Conservation (phyloP, 495 filamentous ascomycete genomes). For the Neurospora sp. region DNA sequence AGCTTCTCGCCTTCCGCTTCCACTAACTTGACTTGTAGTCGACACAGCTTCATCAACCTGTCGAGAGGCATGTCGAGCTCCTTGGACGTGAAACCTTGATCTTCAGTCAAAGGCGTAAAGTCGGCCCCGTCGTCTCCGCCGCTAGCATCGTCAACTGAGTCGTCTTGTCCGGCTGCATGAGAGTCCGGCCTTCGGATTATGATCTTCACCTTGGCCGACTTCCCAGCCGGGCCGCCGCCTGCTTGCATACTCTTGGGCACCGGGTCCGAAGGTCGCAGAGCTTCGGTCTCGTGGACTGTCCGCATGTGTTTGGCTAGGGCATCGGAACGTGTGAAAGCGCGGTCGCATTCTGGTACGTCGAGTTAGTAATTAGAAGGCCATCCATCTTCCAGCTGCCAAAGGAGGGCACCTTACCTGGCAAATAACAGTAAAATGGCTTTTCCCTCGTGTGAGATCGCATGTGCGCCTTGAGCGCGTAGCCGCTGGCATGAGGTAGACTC, state of each 20-base stretch:
- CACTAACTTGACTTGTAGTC: constrained; percentile 73
- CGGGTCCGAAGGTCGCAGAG: constrained; percentile 76
- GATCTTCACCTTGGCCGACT: constrained; percentile 59
- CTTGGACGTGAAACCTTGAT: constrained; percentile 58
- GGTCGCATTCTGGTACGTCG: constrained; percentile 70
- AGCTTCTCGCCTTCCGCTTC: constrained; percentile 58
- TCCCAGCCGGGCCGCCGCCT: constrained; percentile 36
- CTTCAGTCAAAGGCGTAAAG: constrained; percentile 42
- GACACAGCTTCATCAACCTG: constrained; percentile 62
- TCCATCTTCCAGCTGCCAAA: background rate
- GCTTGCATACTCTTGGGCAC: constrained; percentile 65
- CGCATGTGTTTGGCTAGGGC: constrained; percentile 97
- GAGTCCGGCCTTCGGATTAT: constrained; percentile 45
- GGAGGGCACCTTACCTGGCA: constrained; percentile 58
- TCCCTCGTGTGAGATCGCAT: constrained; percentile 97
- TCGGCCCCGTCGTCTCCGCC: constrained; percentile 36
- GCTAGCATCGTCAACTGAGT: constrained; percentile 41
- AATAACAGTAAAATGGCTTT: constrained; percentile 92
- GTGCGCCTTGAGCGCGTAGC: constrained; percentile 90
- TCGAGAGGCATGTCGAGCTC: constrained; percentile 61
- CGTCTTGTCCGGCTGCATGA: constrained; percentile 45
- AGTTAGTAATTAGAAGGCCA: background rate
- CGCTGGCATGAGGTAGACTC: constrained; percentile 83
- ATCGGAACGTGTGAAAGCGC: constrained; percentile 93
- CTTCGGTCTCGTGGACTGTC: constrained; percentile 95